A percentile compares a stretch with the other conserved stretches of the same genome.
Evolutionary conservation across 371 early-diverging fungal genomes (phyloP).

Genomic region (Haplosporangium sp.): DNA sequence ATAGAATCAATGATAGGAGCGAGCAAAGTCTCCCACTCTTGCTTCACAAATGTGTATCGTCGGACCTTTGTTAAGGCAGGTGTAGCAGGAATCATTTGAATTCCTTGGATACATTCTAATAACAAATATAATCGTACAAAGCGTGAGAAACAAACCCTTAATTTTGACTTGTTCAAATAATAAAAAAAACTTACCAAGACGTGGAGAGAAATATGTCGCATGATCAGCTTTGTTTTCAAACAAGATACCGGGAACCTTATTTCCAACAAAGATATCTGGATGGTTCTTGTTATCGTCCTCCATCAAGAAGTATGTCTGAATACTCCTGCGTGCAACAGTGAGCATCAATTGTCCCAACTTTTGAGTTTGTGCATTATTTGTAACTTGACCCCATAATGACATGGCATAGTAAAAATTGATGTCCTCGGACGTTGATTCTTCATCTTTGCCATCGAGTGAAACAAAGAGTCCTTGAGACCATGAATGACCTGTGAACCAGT

Average conservation of each 20-base stretch:
- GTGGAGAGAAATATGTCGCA: slow-evolving; percentile 55
- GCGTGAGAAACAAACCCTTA: slow-evolving; percentile 6
- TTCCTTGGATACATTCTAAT: slow-evolving; percentile 80
- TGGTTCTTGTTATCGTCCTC: slow-evolving; percentile 62
- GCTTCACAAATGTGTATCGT: slow-evolving; percentile 61
- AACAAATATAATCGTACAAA: slow-evolving; percentile 14
- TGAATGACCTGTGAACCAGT: slow-evolving; percentile 84
- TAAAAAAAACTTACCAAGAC: slow-evolving; percentile 21
- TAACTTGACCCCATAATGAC: slow-evolving; percentile 72
- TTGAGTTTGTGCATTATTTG: slow-evolving; percentile 55
- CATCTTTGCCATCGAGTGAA: slow-evolving; percentile 77
- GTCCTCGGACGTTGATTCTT: slow-evolving; percentile 82
- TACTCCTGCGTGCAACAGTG: slow-evolving; percentile 67
- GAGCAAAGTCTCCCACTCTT: slow-evolving; percentile 68
- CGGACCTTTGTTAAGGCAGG: slow-evolving; percentile 68
- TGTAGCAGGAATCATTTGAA: slow-evolving; percentile 85
- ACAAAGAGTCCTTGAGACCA: slow-evolving; percentile 84
- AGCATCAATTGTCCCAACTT: slow-evolving; percentile 63
- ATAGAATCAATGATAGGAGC: slow-evolving; percentile 49
- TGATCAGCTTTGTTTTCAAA: slow-evolving; percentile 82
- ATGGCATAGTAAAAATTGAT: slow-evolving; percentile 80
- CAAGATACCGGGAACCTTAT: slow-evolving; percentile 78
- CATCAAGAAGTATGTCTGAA: slow-evolving; percentile 76
- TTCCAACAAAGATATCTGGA: slow-evolving; percentile 62
- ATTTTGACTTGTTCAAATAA: background rate